Evolutionary conservation across 306 rosid species (phyloP).

Genomic region (Astragalus membranaceus): DNA sequence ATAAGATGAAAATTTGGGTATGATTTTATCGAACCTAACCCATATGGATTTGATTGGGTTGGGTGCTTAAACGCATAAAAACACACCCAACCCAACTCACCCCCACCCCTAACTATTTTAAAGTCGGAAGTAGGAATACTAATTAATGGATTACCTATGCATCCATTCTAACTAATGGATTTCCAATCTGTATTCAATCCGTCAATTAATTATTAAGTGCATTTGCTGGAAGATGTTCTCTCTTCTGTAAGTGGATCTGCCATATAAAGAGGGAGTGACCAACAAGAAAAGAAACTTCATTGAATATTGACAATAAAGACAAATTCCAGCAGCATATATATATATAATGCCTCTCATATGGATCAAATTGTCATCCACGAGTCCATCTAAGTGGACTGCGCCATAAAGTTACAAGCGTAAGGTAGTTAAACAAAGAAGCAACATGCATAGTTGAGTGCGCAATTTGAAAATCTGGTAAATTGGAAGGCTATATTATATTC

Average conservation of each 20-base stretch:
- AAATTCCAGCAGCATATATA: not conserved
- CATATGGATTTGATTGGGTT: too few relatives aligned
- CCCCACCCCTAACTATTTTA: too few relatives aligned
- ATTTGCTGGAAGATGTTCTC: not conserved
- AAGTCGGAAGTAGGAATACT: too few relatives aligned
- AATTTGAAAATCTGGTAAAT: not conserved
- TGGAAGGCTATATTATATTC: constrained; percentile 3
- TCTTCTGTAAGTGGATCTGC: constrained; percentile 25
- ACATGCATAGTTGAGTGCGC: constrained; percentile 3
- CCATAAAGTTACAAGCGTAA: constrained; percentile 5
- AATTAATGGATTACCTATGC: too few relatives aligned
- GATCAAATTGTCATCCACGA: constrained; percentile 12
- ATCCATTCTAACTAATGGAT: not conserved
- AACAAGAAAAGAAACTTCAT: not conserved
- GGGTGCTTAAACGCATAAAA: too few relatives aligned
- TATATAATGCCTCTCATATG: constrained; percentile 15
- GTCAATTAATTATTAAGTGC: constrained; percentile 1
- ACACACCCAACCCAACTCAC: too few relatives aligned
- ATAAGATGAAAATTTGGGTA: too few relatives aligned
- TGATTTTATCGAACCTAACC: too few relatives aligned
- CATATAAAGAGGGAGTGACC: constrained; percentile 13
- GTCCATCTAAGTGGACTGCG: constrained; percentile 14
- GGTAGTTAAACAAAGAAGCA: constrained; percentile 9
- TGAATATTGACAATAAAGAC: constrained; percentile 14
- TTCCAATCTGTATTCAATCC: constrained; percentile 14